phyloP scores from a whole-genome alignment of 331 rosid genomes.

The Quercus tomentella region DNA sequence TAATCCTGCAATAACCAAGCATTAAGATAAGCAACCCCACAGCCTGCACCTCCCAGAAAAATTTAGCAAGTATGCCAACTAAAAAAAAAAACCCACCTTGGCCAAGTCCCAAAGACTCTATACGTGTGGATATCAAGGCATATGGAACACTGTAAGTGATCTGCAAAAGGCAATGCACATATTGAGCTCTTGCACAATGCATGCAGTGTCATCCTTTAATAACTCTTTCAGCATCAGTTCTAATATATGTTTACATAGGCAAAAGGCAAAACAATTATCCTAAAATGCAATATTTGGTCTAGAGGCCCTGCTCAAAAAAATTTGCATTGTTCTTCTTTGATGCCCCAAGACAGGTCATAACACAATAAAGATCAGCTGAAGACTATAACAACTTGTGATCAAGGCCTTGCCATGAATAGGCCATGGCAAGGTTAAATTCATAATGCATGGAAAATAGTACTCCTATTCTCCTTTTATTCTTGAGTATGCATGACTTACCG shows the following conservation, averaged over 20 bases:
- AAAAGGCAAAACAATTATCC: not conserved
- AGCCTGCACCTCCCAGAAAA: slow-evolving; percentile 3
- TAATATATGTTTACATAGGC: not conserved
- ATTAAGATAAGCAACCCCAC: slow-evolving; percentile 20
- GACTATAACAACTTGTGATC: not conserved
- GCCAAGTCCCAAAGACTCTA: slow-evolving; percentile 88
- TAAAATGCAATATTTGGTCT: not conserved
- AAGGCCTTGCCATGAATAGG: not conserved
- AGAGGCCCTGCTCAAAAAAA: not conserved
- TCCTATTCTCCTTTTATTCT: not conserved
- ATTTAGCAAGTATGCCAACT: slow-evolving; percentile 5
- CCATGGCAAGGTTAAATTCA: not conserved
- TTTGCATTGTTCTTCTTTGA: not conserved
- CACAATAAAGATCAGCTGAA: not conserved
- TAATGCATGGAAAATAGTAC: not conserved
- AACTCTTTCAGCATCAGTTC: not conserved
- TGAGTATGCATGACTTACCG: slow-evolving; percentile 36
- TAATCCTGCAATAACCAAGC: slow-evolving; percentile 57
- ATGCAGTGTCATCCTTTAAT: slow-evolving; percentile 4
- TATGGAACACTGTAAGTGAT: slow-evolving; percentile 92
- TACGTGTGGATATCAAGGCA: slow-evolving; percentile 75
- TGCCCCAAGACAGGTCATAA: not conserved
- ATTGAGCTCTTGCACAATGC: not conserved
- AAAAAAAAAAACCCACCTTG: slow-evolving; percentile 51
- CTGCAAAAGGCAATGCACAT: slow-evolving; percentile 41